These are phyloP conservation scores for Fusarium drepaniforme DNA, from an alignment of 2,329 filamentous ascomycete species.

Conservation along the genomic window DNA sequence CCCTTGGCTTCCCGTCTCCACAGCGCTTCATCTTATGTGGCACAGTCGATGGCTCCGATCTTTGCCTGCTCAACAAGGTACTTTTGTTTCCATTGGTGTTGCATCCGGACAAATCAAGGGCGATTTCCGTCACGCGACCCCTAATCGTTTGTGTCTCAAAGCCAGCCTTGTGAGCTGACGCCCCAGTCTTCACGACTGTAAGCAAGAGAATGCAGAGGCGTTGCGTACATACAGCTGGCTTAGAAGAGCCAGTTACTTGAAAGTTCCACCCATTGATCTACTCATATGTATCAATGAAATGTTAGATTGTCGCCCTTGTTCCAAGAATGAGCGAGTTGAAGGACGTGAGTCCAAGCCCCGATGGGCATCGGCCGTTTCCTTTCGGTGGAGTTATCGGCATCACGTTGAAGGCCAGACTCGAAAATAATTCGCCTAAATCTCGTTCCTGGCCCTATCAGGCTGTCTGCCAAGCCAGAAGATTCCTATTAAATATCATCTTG, in stretches of 20 bases:
- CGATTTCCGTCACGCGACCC: neutral
- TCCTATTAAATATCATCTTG: neutral
- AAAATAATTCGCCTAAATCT: neutral
- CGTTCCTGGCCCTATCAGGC: slow-evolving; percentile 1
- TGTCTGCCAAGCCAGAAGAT: neutral
- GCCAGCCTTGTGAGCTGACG: neutral
- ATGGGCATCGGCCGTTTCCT: neutral
- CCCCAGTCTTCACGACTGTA: neutral
- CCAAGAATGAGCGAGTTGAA: neutral
- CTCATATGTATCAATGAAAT: neutral
- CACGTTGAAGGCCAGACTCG: neutral
- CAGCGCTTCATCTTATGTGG: neutral
- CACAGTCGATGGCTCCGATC: neutral
- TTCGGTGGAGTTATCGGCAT: neutral
- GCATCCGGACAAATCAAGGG: neutral
- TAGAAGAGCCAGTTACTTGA: neutral
- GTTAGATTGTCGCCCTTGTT: neutral
- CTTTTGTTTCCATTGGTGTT: neutral
- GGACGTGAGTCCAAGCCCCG: neutral
- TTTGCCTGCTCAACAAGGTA: neutral
- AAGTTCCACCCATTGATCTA: neutral
- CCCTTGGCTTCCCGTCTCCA: neutral
- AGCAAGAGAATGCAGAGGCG: neutral
- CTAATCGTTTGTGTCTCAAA: neutral
- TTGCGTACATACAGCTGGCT: neutral